Evolutionary conservation across 352 stramenopile species (phyloP), one percentile per base, ranked within the genome.

Genomic region (Plasmopara viticola): DNA sequence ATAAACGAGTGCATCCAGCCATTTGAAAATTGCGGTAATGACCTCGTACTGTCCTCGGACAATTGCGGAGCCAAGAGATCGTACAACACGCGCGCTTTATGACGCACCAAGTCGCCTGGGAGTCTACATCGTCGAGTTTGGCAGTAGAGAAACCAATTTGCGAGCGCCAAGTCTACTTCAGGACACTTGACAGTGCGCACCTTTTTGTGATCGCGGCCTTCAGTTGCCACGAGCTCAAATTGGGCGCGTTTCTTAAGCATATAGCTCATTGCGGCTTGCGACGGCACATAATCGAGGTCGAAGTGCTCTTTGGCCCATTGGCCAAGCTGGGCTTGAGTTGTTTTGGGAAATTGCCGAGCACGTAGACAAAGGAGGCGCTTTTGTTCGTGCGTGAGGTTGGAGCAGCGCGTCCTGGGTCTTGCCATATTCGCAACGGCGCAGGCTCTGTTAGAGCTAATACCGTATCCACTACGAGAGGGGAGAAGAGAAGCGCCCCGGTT

Each of bases 1-100:
- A 90, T 82, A 49, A 90, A 93, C 29, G 78, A 90, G 51, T 88
- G 80, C 67, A 93, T 72, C 82, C 82, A 93, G 1, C 82, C 82
- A 56, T 93, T 93, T n/a, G 79, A 93, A 52, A 93, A 93, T 59
- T 87, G 76, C 33, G 79, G 81, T 40, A 73, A 68, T 9, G 75
- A 56, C 37, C 60, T 56, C 13, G 63, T 60, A 39, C 65, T 49
- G 41, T 53, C 64, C 44, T 62, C 51, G 9, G 56, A 51, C 33
- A 72, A 44, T n/a, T 75, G 62, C 25, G 72, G 58, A 2, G 62
- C 56, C 70, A 91, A 66, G 13, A 87, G 51, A 29, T 84, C 78
- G 50, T 81, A 88, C 53, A 89, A 84, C 0, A 70, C 55, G 8
- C 72, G 74, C 35, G 76, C 81, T 55, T 88, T 87, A 53, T 80